Evolutionary conservation across 2,329 filamentous ascomycete genomes (phyloP).

Genomic region (Cercospora sesami): DNA sequence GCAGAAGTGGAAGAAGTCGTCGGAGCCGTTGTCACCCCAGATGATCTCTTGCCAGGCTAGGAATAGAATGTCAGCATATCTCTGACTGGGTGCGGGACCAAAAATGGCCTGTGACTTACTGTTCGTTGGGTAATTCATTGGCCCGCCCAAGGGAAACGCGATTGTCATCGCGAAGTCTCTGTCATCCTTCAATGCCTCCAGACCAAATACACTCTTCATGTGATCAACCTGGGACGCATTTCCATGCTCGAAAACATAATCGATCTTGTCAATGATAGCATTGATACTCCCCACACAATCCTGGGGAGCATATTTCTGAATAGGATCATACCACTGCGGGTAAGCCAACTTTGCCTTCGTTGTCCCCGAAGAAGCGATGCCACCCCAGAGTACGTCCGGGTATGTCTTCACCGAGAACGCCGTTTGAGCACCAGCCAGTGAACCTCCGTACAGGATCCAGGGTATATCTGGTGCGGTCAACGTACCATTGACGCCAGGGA

Average conservation of each 20-base stretch:
- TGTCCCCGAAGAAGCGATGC: slow-evolving; percentile 75
- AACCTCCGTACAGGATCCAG: slow-evolving; percentile 51
- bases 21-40: slow-evolving; percentile 47
- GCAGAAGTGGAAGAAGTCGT: slow-evolving; percentile 57
- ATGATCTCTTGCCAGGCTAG: slow-evolving; percentile 57
- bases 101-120: not conserved
- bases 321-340: slow-evolving; percentile 62
- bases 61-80: not conserved
- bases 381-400: slow-evolving; percentile 70
- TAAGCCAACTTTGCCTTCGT: slow-evolving; percentile 73
- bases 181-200: slow-evolving; percentile 50
- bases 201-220: slow-evolving; percentile 57
- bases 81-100: not conserved
- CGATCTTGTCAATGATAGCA: slow-evolving; percentile 60
- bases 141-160: slow-evolving; percentile 39
- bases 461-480: slow-evolving; percentile 49
- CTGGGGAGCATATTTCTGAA: slow-evolving; percentile 56
- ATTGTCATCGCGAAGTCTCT: slow-evolving; percentile 56
- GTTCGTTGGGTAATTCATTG: slow-evolving; percentile 48
- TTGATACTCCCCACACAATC: slow-evolving; percentile 61
- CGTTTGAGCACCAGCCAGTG: slow-evolving; percentile 47
- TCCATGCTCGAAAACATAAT: slow-evolving; percentile 47
- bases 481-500: slow-evolving; percentile 47
- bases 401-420: slow-evolving; percentile 52
- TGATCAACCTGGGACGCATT: slow-evolving; percentile 45